phyloP scores from a whole-genome alignment of 2,329 filamentous ascomycete genomes.

The Claviceps capensis region DNA sequence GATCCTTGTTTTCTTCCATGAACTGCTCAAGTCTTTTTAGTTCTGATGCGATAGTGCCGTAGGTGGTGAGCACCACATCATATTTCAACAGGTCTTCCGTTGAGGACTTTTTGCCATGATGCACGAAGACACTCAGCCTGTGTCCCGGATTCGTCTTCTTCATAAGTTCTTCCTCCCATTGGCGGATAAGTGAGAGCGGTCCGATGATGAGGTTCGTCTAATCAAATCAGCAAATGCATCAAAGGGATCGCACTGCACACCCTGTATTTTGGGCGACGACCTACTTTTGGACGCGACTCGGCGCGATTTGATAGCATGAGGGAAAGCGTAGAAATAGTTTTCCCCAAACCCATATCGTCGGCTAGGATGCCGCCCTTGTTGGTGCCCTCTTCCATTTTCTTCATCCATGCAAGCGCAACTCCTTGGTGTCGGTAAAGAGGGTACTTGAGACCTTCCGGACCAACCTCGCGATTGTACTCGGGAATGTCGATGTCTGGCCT shows the following conservation, averaged over 20 bases:
- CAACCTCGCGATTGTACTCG: constrained; percentile 49
- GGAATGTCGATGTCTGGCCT: constrained; percentile 55
- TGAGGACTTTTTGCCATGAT: constrained; percentile 55
- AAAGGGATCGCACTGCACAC: constrained; percentile 27
- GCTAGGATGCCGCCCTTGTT: constrained; percentile 83
- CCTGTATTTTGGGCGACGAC: constrained; percentile 6
- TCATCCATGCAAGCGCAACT: constrained; percentile 71
- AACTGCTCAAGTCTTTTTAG: constrained; percentile 49
- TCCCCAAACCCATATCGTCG: constrained; percentile 88
- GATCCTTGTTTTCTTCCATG: constrained; percentile 32
- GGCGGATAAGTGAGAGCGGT: constrained; percentile 64
- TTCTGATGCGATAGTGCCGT: constrained; percentile 53
- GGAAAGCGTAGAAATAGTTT: constrained; percentile 74
- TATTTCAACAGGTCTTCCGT: constrained; percentile 48
- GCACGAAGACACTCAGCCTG: constrained; percentile 50
- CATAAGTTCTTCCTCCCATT: constrained; percentile 73
- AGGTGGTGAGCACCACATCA: constrained; percentile 75
- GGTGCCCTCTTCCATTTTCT: constrained; percentile 60
- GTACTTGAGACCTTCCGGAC: constrained; percentile 54
- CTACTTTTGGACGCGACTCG: constrained; percentile 23
- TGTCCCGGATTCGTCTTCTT: constrained; percentile 50
- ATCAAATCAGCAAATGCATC: constrained; percentile 16
- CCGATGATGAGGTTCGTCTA: constrained; percentile 76
- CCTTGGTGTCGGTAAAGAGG: constrained; percentile 72
- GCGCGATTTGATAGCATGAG: constrained; percentile 60